A percentile compares a stretch with the other conserved stretches of the same genome.
These are phyloP conservation scores for Pelargonium fulgidum DNA, from an alignment of 441 rosid genomes.

Conservation along the genomic window DNA sequence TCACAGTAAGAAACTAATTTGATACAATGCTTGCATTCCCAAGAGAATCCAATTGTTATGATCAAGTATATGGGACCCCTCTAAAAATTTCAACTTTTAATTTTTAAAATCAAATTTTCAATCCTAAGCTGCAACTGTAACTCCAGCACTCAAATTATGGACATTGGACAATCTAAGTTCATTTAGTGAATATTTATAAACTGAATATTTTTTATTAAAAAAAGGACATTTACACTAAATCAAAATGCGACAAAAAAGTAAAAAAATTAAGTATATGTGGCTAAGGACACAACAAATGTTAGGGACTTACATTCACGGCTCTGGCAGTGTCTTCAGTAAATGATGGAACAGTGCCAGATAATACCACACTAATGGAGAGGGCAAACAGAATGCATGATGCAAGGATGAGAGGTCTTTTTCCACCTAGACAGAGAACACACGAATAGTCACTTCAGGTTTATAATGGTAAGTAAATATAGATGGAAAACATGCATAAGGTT, in stretches of 20 bases:
- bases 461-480: neutral
- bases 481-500: neutral
- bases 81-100: neutral
- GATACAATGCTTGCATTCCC: conserved; percentile 2
- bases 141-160: neutral
- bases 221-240: neutral
- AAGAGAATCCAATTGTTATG: neutral
- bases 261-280: neutral
- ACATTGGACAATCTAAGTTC: neutral
- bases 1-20: conserved; percentile 9
- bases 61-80: too few relatives aligned
- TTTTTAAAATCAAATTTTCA: neutral
- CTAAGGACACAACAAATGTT: conserved; percentile 8
- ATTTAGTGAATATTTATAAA: neutral
- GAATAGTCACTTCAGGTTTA: neutral
- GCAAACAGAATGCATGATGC: conserved; percentile 42
- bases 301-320: conserved; percentile 71
- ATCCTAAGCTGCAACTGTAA: neutral
- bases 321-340: conserved; percentile 73
- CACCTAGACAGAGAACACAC: conserved; percentile 42
- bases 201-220: neutral
- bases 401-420: conserved; percentile 48
- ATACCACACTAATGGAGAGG: conserved; percentile 48
- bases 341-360: conserved; percentile 61
- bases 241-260: neutral